Percentiles rank a stretch among this genome's conserved stretches.
Evolutionary conservation across 306 rosid genomes (phyloP).

Genomic region (Vigna radiata): DNA sequence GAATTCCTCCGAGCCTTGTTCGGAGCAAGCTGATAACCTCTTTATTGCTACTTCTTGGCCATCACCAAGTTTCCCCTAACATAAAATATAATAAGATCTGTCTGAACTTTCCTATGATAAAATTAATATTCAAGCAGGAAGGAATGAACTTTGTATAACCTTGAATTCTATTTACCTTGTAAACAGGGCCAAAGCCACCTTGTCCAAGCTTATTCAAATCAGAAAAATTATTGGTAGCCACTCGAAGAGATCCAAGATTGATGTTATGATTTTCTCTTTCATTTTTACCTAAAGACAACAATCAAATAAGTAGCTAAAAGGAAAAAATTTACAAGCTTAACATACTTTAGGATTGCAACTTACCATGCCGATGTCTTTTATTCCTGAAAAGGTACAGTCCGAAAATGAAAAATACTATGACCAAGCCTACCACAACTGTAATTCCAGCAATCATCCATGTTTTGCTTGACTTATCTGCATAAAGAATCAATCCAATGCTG

Average conservation of each 20-base stretch:
- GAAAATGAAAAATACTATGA: slow-evolving; percentile 35
- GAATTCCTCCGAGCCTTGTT: slow-evolving; percentile 72
- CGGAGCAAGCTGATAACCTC: slow-evolving; percentile 66
- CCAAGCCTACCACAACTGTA: slow-evolving; percentile 40
- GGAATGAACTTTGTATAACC: background rate
- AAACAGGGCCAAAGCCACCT: slow-evolving; percentile 88
- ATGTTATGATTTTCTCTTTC: slow-evolving; percentile 17
- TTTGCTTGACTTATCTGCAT: slow-evolving; percentile 53
- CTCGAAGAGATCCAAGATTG: slow-evolving; percentile 52
- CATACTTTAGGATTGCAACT: slow-evolving; percentile 2
- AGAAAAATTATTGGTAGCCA: slow-evolving; percentile 64
- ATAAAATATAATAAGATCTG: background rate
- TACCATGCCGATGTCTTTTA: slow-evolving; percentile 43
- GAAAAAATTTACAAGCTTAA: slow-evolving; percentile 1
- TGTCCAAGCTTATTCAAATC: slow-evolving; percentile 68
- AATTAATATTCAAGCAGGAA: background rate
- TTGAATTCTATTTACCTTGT: slow-evolving; percentile 54
- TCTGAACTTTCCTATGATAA: slow-evolving; percentile 3
- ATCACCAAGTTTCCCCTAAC: slow-evolving; percentile 52
- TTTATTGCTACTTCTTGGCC: slow-evolving; percentile 75
- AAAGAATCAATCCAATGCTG: slow-evolving; percentile 10
- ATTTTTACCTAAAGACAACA: slow-evolving; percentile 44
- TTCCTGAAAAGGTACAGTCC: slow-evolving; percentile 38
- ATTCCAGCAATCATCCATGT: slow-evolving; percentile 43
- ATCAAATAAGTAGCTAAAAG: slow-evolving; percentile 4